A percentile compares a stretch with the other conserved stretches of the same genome.
Conservation (phyloP, 169 alveolate species). For the Eimeria praecox region DNA sequence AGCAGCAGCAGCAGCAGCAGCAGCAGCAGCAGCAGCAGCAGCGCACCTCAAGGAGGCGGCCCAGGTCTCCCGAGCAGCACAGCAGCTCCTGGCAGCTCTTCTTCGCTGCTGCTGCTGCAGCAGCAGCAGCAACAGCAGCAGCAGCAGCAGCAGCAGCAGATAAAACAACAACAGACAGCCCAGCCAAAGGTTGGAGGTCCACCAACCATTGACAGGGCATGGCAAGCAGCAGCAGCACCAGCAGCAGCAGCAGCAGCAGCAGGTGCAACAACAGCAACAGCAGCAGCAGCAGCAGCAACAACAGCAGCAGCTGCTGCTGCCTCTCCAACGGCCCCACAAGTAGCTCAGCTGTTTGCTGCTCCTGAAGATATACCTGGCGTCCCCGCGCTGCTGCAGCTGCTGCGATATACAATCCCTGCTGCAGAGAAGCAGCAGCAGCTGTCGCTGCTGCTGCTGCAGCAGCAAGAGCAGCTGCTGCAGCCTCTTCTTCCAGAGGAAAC, state of each 20-base stretch:
- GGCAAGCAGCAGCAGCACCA: not conserved
- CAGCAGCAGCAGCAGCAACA: not conserved
- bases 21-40: conserved; percentile 6
- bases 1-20: not conserved
- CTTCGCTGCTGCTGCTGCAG: not conserved
- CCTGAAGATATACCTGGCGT: conserved; percentile 4
- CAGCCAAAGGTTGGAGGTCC: not conserved
- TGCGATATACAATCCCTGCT: conserved; percentile 36
- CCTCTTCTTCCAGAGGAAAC: not conserved
- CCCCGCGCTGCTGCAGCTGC: conserved; percentile 58
- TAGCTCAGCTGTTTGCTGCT: conserved; percentile 45
- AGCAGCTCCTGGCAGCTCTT: not conserved
- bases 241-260: not conserved
- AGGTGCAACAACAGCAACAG: not conserved
- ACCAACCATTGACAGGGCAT: not conserved
- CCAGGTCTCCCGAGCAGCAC: not conserved
- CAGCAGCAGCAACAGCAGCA: conserved; percentile 33
- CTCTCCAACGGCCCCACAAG: not conserved
- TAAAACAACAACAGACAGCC: not conserved
- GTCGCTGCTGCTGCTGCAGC: conserved; percentile 43
- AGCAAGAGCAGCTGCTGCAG: conserved; percentile 62
- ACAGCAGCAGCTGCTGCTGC: not conserved
- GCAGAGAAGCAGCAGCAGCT: conserved; percentile 49
- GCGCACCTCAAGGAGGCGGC: not conserved
- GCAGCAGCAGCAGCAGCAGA: conserved; percentile 21